Percentiles rank a stretch among this genome's conserved stretches.
phyloP scores from a whole-genome alignment of 1,284 basidiomycete species.

The Lignosus rhinocerotis region DNA sequence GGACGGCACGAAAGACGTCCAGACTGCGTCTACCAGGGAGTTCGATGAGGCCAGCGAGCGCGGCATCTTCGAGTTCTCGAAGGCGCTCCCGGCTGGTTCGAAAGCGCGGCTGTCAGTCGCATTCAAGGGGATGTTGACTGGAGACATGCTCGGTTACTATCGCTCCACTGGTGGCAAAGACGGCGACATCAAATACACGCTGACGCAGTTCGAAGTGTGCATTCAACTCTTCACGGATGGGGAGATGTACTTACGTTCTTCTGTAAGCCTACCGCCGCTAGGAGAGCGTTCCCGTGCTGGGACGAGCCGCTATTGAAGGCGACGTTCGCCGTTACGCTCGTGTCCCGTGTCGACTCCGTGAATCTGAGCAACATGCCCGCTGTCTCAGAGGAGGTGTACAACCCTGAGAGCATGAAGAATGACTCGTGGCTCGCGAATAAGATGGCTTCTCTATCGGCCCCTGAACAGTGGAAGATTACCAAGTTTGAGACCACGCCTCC shows the following conservation, averaged over 20 bases:
- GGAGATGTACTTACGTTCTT: not conserved
- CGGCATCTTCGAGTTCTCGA: conserved; percentile 57
- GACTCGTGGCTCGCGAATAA: conserved; percentile 30
- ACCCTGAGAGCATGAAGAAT: conserved; percentile 14
- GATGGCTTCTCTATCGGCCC: conserved; percentile 24
- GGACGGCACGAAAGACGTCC: conserved; percentile 53
- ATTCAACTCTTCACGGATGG: no score
- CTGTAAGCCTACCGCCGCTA: conserved; percentile 79
- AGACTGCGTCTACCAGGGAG: conserved; percentile 48
- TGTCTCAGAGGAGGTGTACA: conserved; percentile 52
- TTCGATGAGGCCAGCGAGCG: conserved; percentile 69
- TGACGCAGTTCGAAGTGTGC: conserved; percentile 79
- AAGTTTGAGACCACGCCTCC: conserved; percentile 76
- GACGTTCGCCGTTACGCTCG: conserved; percentile 80
- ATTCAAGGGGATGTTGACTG: conserved; percentile 66
- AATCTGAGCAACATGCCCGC: conserved; percentile 89
- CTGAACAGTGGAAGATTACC: conserved; percentile 78
- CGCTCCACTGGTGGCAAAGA: conserved; percentile 56
- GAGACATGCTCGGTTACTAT: conserved; percentile 77
- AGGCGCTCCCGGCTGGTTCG: conserved; percentile 59
- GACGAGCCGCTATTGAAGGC: conserved; percentile 95
- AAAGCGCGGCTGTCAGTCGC: conserved; percentile 63
- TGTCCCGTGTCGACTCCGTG: conserved; percentile 78
- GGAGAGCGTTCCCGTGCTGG: conserved; percentile 86
- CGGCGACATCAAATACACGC: conserved; percentile 59